phyloP scores from a whole-genome alignment of 331 rosid species.

The Cydonia oblonga region DNA sequence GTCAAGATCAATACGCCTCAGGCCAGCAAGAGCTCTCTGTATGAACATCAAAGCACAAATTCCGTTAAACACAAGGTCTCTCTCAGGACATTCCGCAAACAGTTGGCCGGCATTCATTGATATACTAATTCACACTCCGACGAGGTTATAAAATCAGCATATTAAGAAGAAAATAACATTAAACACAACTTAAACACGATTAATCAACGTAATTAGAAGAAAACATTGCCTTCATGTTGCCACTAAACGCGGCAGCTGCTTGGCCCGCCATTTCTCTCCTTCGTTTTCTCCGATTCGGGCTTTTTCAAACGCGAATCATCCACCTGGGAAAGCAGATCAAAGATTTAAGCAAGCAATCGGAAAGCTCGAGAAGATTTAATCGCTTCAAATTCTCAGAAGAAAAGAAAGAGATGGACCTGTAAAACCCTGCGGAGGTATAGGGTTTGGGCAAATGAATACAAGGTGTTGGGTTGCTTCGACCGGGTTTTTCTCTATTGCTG shows the following conservation, averaged over 20 bases:
- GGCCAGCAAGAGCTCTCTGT: slow-evolving; percentile 87
- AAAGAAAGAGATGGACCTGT: neutral
- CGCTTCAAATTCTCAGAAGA: neutral
- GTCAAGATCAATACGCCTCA: slow-evolving; percentile 72
- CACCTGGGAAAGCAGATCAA: neutral
- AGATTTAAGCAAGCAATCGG: neutral
- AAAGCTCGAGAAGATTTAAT: neutral
- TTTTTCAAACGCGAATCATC: neutral
- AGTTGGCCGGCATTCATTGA: slow-evolving; percentile 10
- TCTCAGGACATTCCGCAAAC: slow-evolving; percentile 25
- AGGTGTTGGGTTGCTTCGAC: neutral
- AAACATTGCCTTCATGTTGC: slow-evolving; percentile 55
- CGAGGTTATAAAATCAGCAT: neutral
- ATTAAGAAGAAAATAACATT: neutral
- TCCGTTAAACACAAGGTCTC: neutral
- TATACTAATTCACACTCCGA: neutral
- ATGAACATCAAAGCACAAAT: neutral
- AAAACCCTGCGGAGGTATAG: neutral
- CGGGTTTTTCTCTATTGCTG: neutral
- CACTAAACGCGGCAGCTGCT: slow-evolving; percentile 45
- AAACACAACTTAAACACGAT: neutral
- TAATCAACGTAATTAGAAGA: neutral
- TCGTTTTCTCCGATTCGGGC: neutral
- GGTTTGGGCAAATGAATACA: neutral
- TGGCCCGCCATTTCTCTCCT: slow-evolving; percentile 45